phyloP scores from a whole-genome alignment of 202 grass and related monocot genomes.

The Brachypodium distachyon region DNA sequence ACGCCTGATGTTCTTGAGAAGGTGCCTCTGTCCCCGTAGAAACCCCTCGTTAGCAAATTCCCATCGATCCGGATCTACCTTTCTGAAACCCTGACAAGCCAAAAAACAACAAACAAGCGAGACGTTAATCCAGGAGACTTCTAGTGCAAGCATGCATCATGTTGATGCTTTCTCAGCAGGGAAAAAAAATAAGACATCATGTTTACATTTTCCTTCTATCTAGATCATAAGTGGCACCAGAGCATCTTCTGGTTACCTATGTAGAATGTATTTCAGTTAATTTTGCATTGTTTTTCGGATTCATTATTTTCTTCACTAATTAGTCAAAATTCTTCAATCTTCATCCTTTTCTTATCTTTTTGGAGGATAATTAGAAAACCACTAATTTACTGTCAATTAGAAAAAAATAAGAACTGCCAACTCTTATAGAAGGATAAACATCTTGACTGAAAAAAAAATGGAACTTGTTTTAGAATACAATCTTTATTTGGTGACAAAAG shows the following conservation, averaged over 20 bases:
- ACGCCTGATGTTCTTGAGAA: slow-evolving; percentile 73
- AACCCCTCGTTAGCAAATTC: slow-evolving; percentile 83
- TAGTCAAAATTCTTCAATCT: slow-evolving; percentile 34
- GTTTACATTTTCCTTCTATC: not conserved
- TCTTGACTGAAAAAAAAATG: not conserved
- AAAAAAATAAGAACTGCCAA: not conserved
- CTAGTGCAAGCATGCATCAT: not conserved
- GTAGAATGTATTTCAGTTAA: slow-evolving; percentile 21
- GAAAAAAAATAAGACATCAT: not conserved
- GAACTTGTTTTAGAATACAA: not conserved
- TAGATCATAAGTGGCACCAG: not conserved
- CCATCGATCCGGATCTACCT: slow-evolving; percentile 76
- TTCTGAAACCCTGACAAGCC: slow-evolving; percentile 63
- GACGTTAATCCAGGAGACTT: not conserved
- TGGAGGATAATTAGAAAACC: slow-evolving; percentile 31
- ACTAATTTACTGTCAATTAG: slow-evolving; percentile 9
- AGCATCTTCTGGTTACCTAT: slow-evolving; percentile 11
- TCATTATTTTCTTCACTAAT: slow-evolving; percentile 13
- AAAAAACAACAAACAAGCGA: not conserved
- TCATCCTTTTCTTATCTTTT: slow-evolving; percentile 34
- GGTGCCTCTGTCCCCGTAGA: slow-evolving; percentile 54
- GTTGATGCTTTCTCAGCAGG: not conserved
- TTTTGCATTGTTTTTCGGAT: slow-evolving; percentile 40
- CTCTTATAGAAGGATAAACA: not conserved
- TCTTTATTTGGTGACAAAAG: not conserved